phyloP scores from a whole-genome alignment of 1,284 basidiomycete genomes.

The Ustilago loliicola region DNA sequence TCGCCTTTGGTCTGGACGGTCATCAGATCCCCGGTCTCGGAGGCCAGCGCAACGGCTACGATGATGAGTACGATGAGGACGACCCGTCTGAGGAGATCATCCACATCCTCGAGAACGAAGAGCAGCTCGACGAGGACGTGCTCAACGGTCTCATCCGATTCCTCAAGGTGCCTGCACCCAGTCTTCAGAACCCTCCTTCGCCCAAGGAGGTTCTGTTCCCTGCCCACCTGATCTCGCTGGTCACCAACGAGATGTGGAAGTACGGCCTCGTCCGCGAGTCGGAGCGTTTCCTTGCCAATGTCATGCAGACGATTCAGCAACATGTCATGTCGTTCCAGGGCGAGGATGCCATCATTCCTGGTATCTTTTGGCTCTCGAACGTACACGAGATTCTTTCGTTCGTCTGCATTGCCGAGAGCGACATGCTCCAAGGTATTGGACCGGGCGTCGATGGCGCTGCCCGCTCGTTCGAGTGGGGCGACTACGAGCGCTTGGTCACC shows the following conservation, averaged over 20 bases:
- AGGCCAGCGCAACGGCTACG: constrained; percentile 50
- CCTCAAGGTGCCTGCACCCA: constrained; percentile 92
- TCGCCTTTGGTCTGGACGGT: constrained; percentile 76
- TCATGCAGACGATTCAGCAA: constrained; percentile 97
- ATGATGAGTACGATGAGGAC: constrained; percentile 74
- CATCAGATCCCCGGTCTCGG: constrained; percentile 57
- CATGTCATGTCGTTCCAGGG: constrained; percentile 95
- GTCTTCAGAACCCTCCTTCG: constrained; percentile 87
- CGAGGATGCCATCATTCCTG: constrained; percentile 95
- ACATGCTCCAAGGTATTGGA: constrained; percentile 97
- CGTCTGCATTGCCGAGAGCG: constrained; percentile 97
- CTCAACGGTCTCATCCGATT: constrained; percentile 89
- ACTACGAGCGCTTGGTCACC: constrained; percentile 94
- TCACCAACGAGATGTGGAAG: constrained; percentile 99
- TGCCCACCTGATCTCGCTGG: constrained; percentile 96
- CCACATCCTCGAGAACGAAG: constrained; percentile 89
- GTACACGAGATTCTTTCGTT: constrained; percentile 99
- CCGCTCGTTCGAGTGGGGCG: constrained; percentile 94
- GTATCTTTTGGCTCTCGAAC: constrained; percentile 99
- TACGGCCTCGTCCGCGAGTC: constrained; percentile 96
- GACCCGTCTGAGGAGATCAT: constrained; percentile 96
- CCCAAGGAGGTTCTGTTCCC: constrained; percentile 99
- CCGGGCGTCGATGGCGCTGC: constrained; percentile 90
- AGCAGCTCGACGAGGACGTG: constrained; percentile 92
- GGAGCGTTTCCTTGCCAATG: constrained; percentile 96